Conservation (phyloP, 176 grass and related monocot species). For the Eremochloa ophiuroides region DNA sequence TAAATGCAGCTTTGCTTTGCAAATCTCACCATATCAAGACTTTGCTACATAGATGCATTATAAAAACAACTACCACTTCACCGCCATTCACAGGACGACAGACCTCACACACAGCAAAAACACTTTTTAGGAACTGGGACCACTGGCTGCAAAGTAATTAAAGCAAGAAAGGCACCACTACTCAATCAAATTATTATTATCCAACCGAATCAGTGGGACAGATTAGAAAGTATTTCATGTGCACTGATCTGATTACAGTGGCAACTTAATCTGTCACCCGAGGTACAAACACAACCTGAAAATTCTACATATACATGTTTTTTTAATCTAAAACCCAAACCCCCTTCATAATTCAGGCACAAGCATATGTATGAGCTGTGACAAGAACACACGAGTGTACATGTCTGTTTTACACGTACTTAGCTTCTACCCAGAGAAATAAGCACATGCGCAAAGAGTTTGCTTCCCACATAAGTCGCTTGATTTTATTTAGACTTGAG, state of each 20-base stretch:
- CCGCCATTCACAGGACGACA: not conserved
- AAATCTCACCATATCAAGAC: conserved; percentile 17
- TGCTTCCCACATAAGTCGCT: too few relatives aligned
- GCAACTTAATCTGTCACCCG: conserved; percentile 9
- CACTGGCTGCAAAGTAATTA: not conserved
- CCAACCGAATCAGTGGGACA: not conserved
- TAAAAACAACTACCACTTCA: not conserved
- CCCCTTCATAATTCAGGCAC: conserved; percentile 4
- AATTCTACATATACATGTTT: too few relatives aligned
- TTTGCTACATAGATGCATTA: conserved; percentile 20
- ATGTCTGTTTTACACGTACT: too few relatives aligned
- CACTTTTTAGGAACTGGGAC: not conserved
- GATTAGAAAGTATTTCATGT: not conserved
- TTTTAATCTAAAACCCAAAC: too few relatives aligned
- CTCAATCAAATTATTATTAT: not conserved
- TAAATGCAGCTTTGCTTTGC: conserved; percentile 4
- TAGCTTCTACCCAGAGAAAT: too few relatives aligned
- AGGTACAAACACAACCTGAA: conserved; percentile 25
- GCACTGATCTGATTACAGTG: conserved; percentile 3
- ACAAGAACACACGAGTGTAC: not conserved
- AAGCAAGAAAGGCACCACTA: not conserved
- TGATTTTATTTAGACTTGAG: too few relatives aligned
- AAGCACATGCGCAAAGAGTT: too few relatives aligned
- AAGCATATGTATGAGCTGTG: not conserved
- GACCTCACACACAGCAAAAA: not conserved